phyloP scores from a whole-genome alignment of 2,329 filamentous ascomycete genomes.

The Fusarium caatingaense region DNA sequence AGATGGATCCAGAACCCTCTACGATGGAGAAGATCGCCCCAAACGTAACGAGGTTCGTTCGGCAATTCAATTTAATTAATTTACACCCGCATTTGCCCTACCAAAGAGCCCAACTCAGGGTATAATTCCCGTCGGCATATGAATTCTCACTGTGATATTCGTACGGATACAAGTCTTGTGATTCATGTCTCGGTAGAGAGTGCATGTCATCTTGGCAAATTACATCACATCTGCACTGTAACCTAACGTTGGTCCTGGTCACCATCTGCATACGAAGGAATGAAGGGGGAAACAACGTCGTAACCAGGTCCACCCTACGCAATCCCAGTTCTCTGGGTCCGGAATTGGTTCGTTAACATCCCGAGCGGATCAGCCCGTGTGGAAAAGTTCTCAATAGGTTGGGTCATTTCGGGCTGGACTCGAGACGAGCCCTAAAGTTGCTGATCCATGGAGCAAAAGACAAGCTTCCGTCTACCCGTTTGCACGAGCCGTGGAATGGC shows the following conservation, averaged over 20 bases:
- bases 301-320: background rate
- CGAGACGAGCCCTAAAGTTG: constrained; percentile 1
- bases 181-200: background rate
- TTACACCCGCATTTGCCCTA: background rate
- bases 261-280: background rate
- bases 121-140: background rate
- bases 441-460: background rate
- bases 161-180: background rate
- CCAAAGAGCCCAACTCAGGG: background rate
- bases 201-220: background rate
- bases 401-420: background rate
- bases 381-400: constrained; percentile 1
- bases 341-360: background rate
- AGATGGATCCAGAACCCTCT: background rate
- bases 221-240: background rate
- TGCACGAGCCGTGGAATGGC: constrained; percentile 3
- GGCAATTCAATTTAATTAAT: background rate
- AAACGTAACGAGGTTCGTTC: background rate
- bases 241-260: background rate
- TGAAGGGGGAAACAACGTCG: background rate
- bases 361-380: constrained; percentile 3
- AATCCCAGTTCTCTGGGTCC: constrained; percentile 5
- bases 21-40: background rate
- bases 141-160: background rate
- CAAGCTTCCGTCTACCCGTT: constrained; percentile 8